These are phyloP conservation scores for Wolfiporia cocos DNA, from an alignment of 1,284 basidiomycete species.

Conservation along the genomic window DNA sequence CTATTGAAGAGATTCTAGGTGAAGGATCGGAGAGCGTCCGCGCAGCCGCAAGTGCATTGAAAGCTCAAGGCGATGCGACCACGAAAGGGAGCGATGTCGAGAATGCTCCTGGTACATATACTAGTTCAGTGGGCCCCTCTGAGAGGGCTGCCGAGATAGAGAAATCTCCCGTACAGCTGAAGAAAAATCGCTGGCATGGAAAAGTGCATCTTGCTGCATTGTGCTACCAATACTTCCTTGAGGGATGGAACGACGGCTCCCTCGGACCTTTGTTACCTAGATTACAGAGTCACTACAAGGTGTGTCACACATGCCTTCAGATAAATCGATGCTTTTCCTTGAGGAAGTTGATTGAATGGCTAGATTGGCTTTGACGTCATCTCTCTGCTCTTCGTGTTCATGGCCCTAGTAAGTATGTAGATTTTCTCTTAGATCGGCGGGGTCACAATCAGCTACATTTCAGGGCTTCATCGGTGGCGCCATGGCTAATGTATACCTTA, in stretches of 20 bases:
- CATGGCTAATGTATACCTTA: conserved; percentile 47
- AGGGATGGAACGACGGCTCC: conserved; percentile 55
- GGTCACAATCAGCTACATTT: background rate
- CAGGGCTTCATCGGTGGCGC: conserved; percentile 53
- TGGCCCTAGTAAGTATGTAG: conserved; percentile 31
- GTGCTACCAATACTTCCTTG: conserved; percentile 34
- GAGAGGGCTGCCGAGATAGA: too few species aligned
- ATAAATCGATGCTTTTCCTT: too few species aligned
- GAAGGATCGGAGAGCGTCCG: too few species aligned
- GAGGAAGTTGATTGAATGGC: too few species aligned
- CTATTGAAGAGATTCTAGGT: too few species aligned
- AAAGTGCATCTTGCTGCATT: conserved; percentile 28
- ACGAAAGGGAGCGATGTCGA: too few species aligned
- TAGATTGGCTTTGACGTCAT: conserved; percentile 43
- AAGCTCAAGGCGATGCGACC: too few species aligned
- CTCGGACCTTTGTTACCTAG: conserved; percentile 49
- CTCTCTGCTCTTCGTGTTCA: conserved; percentile 42
- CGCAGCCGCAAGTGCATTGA: too few species aligned
- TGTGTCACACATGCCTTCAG: conserved; percentile 20
- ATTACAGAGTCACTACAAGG: conserved; percentile 49
- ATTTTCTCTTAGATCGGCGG: background rate
- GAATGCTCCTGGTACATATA: too few species aligned
- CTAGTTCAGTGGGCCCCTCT: too few species aligned
- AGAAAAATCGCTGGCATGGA: conserved; percentile 6
- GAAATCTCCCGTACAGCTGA: too few species aligned